Base-by-base conservation (phyloP, 2,329 filamentous ascomycete genomes). In the Tympanopsis confertula region DNA sequence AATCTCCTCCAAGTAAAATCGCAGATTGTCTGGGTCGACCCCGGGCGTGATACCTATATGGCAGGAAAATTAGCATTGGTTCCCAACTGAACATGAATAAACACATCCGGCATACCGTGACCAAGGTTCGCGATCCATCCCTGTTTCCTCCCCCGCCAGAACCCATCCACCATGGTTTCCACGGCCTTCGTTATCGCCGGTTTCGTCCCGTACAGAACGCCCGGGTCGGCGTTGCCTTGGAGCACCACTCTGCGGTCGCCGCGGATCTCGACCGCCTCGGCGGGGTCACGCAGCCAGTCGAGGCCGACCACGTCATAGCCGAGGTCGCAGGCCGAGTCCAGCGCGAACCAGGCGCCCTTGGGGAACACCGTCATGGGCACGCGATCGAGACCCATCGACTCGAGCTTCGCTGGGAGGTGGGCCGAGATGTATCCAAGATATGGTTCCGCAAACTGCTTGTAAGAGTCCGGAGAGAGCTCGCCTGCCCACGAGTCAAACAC, bases 401-500 rank as follows among this genome's bases (percentile, higher is more conserved):
- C 66, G 40, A 96, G 64, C 43, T 77, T 78, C 48, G 66, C 68
- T 1, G 89, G 89, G 3, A 98, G 71, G 47, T 88, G 74, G 47
- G 82, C 68, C 7, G 87, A 78, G 48, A 98, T 96, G 55, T 88
- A 78, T 33, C 74, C 73, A 38, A 98, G 70, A 54, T 89, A 94
- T 1, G 91, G 91, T 47, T 91, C 74, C 2, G 86, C 81, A 57
- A 96, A 93, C 39, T 80, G 68, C 53, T 80, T 80, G 66, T 94
- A 98, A 1, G 83, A 77, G 4, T 74, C 62, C 1, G 91, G 89
- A 7, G 84, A 87, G 35, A 98, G 70, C 63, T 98, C 91, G 30
- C 87, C 88, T 2, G 91, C 91, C 89, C 91, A 98, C 0, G 89
- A 96, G 57, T 98, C 91, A 53, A 98, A 98, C 12, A 98, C 86